Percentiles rank a stretch among this genome's conserved stretches.
phyloP scores from a whole-genome alignment of 176 grass and related monocot genomes.

The Avena sativa region DNA sequence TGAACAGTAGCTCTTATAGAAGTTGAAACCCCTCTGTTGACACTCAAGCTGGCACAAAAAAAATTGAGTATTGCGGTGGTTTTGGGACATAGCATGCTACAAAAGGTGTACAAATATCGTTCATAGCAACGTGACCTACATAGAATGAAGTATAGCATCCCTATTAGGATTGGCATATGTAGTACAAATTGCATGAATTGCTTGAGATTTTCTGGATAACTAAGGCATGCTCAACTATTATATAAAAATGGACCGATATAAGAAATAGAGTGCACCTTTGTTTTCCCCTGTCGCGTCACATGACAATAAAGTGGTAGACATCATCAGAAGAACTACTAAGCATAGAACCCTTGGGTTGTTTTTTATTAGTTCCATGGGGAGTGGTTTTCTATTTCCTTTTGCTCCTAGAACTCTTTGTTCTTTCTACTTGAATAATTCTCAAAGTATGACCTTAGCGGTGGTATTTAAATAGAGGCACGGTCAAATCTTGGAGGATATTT shows the following conservation, averaged over 20 bases:
- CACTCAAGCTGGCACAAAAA: no score
- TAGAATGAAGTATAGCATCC: neutral
- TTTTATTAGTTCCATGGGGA: neutral
- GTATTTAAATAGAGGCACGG: no score
- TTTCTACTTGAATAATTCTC: neutral
- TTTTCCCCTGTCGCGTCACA: neutral
- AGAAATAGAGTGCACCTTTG: neutral
- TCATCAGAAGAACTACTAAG: neutral
- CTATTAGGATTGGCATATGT: no score
- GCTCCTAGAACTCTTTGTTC: neutral
- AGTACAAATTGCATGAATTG: neutral
- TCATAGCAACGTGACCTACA: neutral
- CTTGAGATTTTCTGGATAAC: neutral
- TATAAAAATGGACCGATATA: neutral
- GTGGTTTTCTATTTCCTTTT: neutral
- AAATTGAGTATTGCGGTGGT: no score
- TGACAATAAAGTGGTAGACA: neutral
- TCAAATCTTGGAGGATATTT: no score
- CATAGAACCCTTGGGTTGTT: neutral
- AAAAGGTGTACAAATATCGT: neutral
- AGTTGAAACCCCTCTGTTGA: no score
- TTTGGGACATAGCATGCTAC: neutral
- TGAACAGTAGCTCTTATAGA: no score
- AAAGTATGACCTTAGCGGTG: neutral
- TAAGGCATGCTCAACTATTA: neutral